Conservation (phyloP, 148 eudicot genomes). For the Selenicereus undatus region DNA sequence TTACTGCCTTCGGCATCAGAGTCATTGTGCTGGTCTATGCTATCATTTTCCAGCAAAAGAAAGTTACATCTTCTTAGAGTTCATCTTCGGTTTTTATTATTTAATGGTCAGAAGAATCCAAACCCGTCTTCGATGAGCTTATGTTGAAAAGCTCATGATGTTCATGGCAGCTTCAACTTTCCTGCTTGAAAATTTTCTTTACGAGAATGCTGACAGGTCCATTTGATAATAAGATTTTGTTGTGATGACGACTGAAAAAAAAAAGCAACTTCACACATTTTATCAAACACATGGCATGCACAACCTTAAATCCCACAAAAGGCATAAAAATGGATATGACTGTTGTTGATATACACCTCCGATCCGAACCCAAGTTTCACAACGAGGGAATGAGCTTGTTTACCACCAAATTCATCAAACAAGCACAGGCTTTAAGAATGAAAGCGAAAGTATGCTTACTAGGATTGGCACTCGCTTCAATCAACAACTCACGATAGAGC, state of each 20-base stretch:
- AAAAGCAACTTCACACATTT: no score
- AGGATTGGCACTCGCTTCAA: no score
- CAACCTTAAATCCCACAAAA: no score
- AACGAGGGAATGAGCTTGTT: no score
- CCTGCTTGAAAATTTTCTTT: constrained; percentile 13
- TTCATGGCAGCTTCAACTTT: constrained; percentile 13
- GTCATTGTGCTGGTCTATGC: constrained; percentile 73
- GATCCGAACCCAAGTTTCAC: no score
- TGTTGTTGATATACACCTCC: no score
- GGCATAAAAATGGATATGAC: no score
- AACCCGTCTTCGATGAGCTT: background rate
- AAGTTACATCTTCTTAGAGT: constrained; percentile 62
- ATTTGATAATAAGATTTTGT: constrained; percentile 19
- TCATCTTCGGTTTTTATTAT: constrained; percentile 2
- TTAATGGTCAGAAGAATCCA: background rate
- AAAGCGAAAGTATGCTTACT: no score
- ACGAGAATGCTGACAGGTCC: constrained; percentile 8
- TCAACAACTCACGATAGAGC: no score
- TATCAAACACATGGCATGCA: no score
- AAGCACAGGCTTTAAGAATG: no score
- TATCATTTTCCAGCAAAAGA: constrained; percentile 92
- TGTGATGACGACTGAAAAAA: constrained; percentile 14
- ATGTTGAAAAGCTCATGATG: constrained; percentile 20
- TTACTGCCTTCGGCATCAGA: constrained; percentile 73
- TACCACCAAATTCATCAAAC: no score